Percentiles rank a stretch among this genome's conserved stretches.
Conservation (phyloP, 345 rosid species). For the Barbarea vulgaris region DNA sequence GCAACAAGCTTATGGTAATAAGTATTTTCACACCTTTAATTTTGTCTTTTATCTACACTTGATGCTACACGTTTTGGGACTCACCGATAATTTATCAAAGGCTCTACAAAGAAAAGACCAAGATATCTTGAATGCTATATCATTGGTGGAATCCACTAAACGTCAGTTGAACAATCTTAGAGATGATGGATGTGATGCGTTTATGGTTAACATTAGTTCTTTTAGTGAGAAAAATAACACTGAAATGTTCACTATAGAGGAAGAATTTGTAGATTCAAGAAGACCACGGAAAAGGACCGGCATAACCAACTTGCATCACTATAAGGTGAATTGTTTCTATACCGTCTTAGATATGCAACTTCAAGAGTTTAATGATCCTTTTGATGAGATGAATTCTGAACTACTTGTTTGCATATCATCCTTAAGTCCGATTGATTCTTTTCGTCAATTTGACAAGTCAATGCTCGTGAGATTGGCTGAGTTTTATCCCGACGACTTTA, state of each 20-base stretch:
- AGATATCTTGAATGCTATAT: neutral
- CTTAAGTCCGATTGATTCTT: neutral
- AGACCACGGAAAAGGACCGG: neutral
- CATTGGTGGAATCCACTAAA: neutral
- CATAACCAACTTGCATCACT: neutral
- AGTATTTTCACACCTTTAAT: neutral
- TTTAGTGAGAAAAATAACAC: neutral
- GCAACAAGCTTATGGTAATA: neutral
- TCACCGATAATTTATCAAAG: neutral
- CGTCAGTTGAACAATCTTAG: neutral
- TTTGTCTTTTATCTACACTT: neutral
- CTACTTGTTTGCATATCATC: neutral
- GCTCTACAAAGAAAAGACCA: neutral
- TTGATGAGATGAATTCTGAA: neutral
- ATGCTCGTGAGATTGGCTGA: neutral
- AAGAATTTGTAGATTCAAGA: neutral
- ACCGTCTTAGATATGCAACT: neutral
- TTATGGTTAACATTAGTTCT: neutral
- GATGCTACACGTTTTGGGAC: neutral
- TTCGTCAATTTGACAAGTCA: neutral
- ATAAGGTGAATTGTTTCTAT: neutral
- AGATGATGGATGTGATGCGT: neutral
- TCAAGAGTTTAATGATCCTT: neutral
- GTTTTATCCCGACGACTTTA: neutral
- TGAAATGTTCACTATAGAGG: neutral